A percentile compares a stretch with the other conserved stretches of the same genome.
Evolutionary conservation across 768 basidiomycete genomes (phyloP).

Genomic region (Lyophyllum shimeji): DNA sequence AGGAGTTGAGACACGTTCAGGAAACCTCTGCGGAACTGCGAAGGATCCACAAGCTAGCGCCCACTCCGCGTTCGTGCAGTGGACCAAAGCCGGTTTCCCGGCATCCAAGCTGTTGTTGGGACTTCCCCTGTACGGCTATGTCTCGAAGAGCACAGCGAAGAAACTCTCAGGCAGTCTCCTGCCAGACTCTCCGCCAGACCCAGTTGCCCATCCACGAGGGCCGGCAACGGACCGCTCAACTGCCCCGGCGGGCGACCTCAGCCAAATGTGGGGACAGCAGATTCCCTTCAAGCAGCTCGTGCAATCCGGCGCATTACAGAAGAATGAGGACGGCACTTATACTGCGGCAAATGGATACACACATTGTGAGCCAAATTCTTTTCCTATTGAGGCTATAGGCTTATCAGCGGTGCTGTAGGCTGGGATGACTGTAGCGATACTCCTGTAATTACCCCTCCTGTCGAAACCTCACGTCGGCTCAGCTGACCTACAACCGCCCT

Average conservation of each 20-base stretch:
- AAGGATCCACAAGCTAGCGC: conserved; percentile 63
- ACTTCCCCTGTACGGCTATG: conserved; percentile 68
- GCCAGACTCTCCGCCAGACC: conserved; percentile 12
- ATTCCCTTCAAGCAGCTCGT: conserved; percentile 51
- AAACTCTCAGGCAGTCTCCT: conserved; percentile 28
- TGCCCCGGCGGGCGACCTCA: conserved; percentile 38
- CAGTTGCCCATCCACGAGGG: conserved; percentile 32
- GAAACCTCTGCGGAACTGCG: conserved; percentile 61
- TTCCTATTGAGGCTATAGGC: neutral
- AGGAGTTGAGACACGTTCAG: too few species aligned
- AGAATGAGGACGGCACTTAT: conserved; percentile 43
- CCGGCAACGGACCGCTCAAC: conserved; percentile 10
- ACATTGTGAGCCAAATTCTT: conserved; percentile 32
- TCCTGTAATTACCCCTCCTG: conserved; percentile 43
- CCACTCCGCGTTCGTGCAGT: conserved; percentile 57
- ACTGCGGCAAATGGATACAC: conserved; percentile 44
- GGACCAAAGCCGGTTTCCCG: conserved; percentile 69
- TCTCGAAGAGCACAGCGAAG: conserved; percentile 42
- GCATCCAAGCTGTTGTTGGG: conserved; percentile 68
- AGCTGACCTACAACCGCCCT: neutral
- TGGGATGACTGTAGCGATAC: conserved; percentile 75
- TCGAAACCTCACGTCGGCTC: neutral
- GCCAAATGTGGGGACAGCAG: conserved; percentile 48
- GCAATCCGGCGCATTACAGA: conserved; percentile 39
- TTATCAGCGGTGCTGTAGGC: conserved; percentile 29